phyloP scores from a whole-genome alignment of 345 rosid species.

The Aethionema arabicum region DNA sequence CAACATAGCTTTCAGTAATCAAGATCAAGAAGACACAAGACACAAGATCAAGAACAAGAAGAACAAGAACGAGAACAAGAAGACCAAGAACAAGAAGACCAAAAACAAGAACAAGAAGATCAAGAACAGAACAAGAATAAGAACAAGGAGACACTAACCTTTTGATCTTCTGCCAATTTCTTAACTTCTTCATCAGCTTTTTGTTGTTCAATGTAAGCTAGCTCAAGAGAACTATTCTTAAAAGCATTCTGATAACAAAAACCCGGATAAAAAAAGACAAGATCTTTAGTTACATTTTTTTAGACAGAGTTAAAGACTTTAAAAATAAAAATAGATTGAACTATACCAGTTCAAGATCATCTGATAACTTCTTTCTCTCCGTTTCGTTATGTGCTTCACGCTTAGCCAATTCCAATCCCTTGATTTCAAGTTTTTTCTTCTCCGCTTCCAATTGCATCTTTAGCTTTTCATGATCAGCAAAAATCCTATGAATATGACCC shows the following conservation, averaged over 20 bases:
- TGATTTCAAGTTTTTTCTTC: conserved; percentile 67
- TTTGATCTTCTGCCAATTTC: conserved; percentile 82
- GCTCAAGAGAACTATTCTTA: conserved; percentile 67
- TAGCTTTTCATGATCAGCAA: conserved; percentile 65
- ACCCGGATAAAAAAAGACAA: not conserved
- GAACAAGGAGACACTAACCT: conserved; percentile 46
- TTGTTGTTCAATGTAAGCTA: conserved; percentile 81
- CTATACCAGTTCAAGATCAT: conserved; percentile 80
- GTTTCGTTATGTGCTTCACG: conserved; percentile 79
- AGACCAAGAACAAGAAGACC: too few species aligned
- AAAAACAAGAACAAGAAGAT: too few species aligned
- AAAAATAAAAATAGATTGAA: not conserved
- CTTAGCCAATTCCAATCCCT: conserved; percentile 63
- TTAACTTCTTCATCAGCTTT: conserved; percentile 74
- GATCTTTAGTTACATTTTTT: not conserved
- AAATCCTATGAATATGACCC: conserved; percentile 62
- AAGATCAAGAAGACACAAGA: not conserved
- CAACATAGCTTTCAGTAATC: conserved; percentile 6
- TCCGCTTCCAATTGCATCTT: conserved; percentile 66
- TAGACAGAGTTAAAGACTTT: not conserved
- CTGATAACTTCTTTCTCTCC: conserved; percentile 41
- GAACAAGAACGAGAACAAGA: too few species aligned
- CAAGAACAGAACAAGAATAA: conserved; percentile 4
- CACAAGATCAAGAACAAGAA: not conserved
- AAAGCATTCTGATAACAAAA: conserved; percentile 52